Percentiles rank a stretch among this genome's conserved stretches.
These are phyloP conservation scores for Phytophthora aleatoria DNA, from an alignment of 352 stramenopile genomes.

Conservation along the genomic window DNA sequence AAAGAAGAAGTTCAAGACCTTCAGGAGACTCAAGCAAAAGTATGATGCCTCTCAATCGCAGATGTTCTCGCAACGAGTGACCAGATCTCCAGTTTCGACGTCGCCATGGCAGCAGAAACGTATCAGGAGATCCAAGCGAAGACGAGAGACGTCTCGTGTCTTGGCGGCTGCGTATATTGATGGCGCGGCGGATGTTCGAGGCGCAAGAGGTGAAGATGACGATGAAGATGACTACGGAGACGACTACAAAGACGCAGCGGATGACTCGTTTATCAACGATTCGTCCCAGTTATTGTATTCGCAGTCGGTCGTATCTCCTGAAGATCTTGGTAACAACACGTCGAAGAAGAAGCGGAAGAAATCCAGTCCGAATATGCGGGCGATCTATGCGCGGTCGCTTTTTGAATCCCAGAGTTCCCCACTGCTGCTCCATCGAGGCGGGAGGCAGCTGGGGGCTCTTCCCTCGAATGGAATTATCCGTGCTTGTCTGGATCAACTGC, in stretches of 20 bases:
- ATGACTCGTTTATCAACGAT: slow-evolving; percentile 85
- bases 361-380: slow-evolving; percentile 63
- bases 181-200: slow-evolving; percentile 62
- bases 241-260: slow-evolving; percentile 48
- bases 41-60: slow-evolving; percentile 59
- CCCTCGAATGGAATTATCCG: slow-evolving; percentile 66
- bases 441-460: slow-evolving; percentile 42
- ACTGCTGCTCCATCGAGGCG: slow-evolving; percentile 39
- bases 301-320: slow-evolving; percentile 39
- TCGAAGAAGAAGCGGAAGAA: slow-evolving; percentile 35
- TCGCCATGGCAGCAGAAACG: slow-evolving; percentile 68
- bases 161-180: slow-evolving; percentile 69
- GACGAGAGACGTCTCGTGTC: slow-evolving; percentile 38
- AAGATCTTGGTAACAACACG: slow-evolving; percentile 20
- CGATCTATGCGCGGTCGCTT: slow-evolving; percentile 75
- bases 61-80: slow-evolving; percentile 22
- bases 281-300: slow-evolving; percentile 85
- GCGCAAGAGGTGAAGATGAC: slow-evolving; percentile 55
- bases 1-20: slow-evolving; percentile 67
- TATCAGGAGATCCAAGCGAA: slow-evolving; percentile 58
- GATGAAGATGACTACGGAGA: slow-evolving; percentile 75
- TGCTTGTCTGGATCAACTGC: slow-evolving; percentile 61
- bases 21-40: slow-evolving; percentile 72
- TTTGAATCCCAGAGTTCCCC: slow-evolving; percentile 59
- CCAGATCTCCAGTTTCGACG: slow-evolving; percentile 14